Percentiles rank a stretch among this genome's conserved stretches.
These are phyloP conservation scores for Fusarium heterosporum DNA, from an alignment of 2,329 filamentous ascomycete genomes.

Conservation along the genomic window DNA sequence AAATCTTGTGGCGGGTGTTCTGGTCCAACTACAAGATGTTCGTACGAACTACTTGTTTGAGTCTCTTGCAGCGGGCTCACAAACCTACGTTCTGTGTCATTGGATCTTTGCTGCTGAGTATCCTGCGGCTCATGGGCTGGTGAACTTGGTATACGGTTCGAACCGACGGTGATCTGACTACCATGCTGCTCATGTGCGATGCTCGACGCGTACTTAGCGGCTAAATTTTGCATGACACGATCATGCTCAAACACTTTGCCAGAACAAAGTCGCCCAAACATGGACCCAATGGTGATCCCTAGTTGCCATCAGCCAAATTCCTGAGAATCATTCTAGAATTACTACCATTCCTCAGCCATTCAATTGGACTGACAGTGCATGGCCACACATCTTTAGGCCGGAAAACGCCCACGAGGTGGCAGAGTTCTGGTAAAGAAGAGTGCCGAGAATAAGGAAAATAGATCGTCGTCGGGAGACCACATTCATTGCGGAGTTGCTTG, in stretches of 20 bases:
- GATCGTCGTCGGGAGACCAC: conserved; percentile 57
- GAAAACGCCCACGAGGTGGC: conserved; percentile 75
- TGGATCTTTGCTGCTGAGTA: not conserved
- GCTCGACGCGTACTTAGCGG: not conserved
- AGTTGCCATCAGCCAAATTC: not conserved
- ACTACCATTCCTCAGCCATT: conserved; percentile 69
- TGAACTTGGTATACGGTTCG: conserved; percentile 12
- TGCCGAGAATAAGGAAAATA: conserved; percentile 89
- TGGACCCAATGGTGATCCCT: conserved; percentile 69
- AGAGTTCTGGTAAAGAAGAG: conserved; percentile 85
- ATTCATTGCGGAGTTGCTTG: not conserved
- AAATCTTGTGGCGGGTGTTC: not conserved
- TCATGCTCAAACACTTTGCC: conserved; percentile 74
- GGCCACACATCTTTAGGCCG: conserved; percentile 82
- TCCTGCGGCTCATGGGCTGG: not conserved
- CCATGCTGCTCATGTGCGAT: not conserved
- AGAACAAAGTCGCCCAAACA: conserved; percentile 80
- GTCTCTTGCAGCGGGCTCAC: conserved; percentile 20
- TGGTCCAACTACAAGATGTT: not conserved
- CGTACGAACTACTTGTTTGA: not conserved
- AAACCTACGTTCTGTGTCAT: not conserved
- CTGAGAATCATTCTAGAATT: no score
- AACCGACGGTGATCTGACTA: conserved; percentile 37
- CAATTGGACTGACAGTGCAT: conserved; percentile 75
- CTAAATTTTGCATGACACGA: conserved; percentile 60